phyloP scores from a whole-genome alignment of 169 alveolate genomes.

The Cryptosporidium muris region DNA sequence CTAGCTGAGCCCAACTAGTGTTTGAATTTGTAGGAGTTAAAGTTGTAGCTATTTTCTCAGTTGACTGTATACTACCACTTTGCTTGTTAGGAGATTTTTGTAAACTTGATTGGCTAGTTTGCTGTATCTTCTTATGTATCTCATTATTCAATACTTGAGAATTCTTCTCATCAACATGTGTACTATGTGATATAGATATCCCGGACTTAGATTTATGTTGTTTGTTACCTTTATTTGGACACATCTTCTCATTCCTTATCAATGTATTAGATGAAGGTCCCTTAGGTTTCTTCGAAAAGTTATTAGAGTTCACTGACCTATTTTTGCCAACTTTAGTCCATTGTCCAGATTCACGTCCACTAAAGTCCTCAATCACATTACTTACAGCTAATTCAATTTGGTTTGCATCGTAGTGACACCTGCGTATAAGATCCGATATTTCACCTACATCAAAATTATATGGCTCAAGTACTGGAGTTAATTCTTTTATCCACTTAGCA shows the following conservation, averaged over 20 bases:
- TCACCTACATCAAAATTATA: slow-evolving; percentile 44
- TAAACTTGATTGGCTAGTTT: not conserved
- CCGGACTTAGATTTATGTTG: too few relatives aligned
- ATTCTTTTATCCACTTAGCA: slow-evolving; percentile 62
- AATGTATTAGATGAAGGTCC: too few relatives aligned
- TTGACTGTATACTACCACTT: not conserved
- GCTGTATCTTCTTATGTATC: not conserved
- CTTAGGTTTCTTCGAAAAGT: not conserved
- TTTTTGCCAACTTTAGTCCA: slow-evolving; percentile 70
- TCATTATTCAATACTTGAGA: not conserved
- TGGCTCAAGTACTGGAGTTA: slow-evolving; percentile 62
- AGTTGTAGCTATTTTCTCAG: slow-evolving; percentile 10
- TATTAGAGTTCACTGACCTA: not conserved
- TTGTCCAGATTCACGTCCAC: slow-evolving; percentile 72
- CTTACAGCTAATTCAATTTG: slow-evolving; percentile 71
- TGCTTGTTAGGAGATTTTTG: not conserved
- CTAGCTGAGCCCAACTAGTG: slow-evolving; percentile 62
- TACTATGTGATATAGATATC: too few relatives aligned
- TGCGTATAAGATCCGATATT: slow-evolving; percentile 53
- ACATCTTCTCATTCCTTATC: too few relatives aligned
- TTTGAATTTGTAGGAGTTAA: slow-evolving; percentile 10
- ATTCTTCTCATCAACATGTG: too few relatives aligned
- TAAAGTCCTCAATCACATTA: slow-evolving; percentile 63
- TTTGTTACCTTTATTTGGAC: too few relatives aligned
- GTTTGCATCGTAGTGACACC: slow-evolving; percentile 58